Conservation (phyloP, 1,139 yeast species). For the Nematodospora anomalae region DNA sequence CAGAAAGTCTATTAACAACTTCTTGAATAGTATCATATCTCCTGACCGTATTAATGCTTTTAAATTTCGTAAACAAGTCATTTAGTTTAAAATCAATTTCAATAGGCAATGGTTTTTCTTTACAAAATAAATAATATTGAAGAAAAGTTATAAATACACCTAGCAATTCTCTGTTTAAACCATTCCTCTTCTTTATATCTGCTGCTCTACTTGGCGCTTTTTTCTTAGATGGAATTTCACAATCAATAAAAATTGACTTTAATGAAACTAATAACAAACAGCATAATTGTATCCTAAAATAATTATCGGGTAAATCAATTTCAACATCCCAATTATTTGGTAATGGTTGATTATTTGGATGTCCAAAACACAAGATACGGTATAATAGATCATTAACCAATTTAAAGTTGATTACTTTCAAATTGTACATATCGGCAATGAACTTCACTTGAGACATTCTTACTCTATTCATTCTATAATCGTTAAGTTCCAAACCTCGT, state of each 20-base stretch:
- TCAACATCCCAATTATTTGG: conserved; percentile 40
- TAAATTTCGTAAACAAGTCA: conserved; percentile 38
- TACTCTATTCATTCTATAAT: conserved; percentile 57
- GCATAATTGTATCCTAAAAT: conserved; percentile 66
- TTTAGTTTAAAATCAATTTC: conserved; percentile 60
- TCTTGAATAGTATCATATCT: conserved; percentile 43
- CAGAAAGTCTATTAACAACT: conserved; percentile 39
- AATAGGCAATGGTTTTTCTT: conserved; percentile 62
- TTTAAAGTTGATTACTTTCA: conserved; percentile 46
- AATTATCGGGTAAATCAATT: conserved; percentile 67
- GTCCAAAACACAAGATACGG: conserved; percentile 65
- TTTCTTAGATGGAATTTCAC: conserved; percentile 10
- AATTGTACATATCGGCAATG: conserved; percentile 57
- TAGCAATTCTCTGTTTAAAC: conserved; percentile 27
- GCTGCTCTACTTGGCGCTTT: conserved; percentile 11
- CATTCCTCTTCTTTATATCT: conserved; percentile 13
- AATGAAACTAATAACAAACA: conserved; percentile 28
- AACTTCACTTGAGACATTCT: conserved; percentile 64
- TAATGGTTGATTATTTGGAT: conserved; percentile 61
- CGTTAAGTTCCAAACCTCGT: conserved; percentile 66
- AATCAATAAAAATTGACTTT: conserved; percentile 14
- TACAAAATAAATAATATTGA: conserved; percentile 73
- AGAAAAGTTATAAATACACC: conserved; percentile 58
- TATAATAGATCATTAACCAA: conserved; percentile 57
- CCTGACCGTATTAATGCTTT: conserved; percentile 24